These are phyloP conservation scores for Draba incana DNA, from an alignment of 345 rosid genomes.

Conservation along the genomic window DNA sequence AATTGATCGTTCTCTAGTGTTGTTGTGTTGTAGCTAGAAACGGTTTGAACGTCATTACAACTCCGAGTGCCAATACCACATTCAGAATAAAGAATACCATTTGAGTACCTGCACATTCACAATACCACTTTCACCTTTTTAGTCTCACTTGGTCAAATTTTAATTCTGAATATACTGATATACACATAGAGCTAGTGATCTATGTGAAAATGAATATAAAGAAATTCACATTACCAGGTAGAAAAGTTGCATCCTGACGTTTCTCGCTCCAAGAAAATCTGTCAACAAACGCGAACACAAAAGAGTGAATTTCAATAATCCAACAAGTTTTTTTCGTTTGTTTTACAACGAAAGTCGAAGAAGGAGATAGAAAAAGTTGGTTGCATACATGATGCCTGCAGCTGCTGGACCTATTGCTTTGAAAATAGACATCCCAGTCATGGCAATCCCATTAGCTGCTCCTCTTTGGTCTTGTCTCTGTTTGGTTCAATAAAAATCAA, in stretches of 20 bases:
- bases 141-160: not conserved
- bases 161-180: not conserved
- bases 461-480: slow-evolving; percentile 67
- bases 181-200: slow-evolving; percentile 8
- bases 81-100: slow-evolving; percentile 70
- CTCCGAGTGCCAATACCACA: slow-evolving; percentile 55
- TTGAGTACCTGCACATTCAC: slow-evolving; percentile 56
- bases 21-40: slow-evolving; percentile 47
- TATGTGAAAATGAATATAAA: not conserved
- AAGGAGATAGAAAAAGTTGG: not conserved
- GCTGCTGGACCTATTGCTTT: slow-evolving; percentile 71
- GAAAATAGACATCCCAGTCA: slow-evolving; percentile 67
- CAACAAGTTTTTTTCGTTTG: slow-evolving; percentile 4
- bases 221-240: slow-evolving; percentile 45
- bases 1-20: not conserved
- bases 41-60: slow-evolving; percentile 73
- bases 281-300: slow-evolving; percentile 11
- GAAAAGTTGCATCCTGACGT: slow-evolving; percentile 48
- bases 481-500: not conserved
- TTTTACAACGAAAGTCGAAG: not conserved
- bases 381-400: slow-evolving; percentile 60
- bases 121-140: not conserved
- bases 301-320: not conserved
- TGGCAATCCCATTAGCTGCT: slow-evolving; percentile 70
- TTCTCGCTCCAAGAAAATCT: slow-evolving; percentile 55